Base-by-base conservation (phyloP, 345 rosid genomes). In the Raphanus raphanistrum region DNA sequence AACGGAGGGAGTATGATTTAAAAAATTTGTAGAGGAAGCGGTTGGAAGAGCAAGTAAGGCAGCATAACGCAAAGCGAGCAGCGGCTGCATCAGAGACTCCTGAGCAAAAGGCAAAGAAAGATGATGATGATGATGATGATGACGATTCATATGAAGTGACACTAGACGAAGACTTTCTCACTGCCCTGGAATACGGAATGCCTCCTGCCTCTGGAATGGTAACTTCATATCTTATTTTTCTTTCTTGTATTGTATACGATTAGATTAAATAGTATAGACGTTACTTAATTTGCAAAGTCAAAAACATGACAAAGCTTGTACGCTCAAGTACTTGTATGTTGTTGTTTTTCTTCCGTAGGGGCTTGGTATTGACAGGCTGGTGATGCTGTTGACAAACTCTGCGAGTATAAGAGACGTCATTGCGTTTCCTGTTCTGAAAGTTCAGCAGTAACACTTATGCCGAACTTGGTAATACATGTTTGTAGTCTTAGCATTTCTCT, bases 131-230 rank as follows among this genome's bases (percentile, higher is more conserved):
- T 26, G 97, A 88, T 29, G 89, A 91, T 55, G 94, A 89, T 32
- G 94, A 94, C 36, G 87, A 86, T 35, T 82, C 91, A 6, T 92
- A 95, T 15, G 90, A 90, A 82, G 98, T 95, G 81, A 90, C 92
- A 61, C 87, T 95, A 10, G 98, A 95, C 36, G 97, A 92, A n/a
- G 99, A 92, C 89, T 95, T 95, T 77, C 82, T 95, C 73, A 90
- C 94, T 25, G 96, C 98, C 73, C 76, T 95, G 79, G 98, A 95
- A 82, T 95, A 92, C 26, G 98, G 99, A 83, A 92, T 95, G 98
- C 97, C 98, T 66, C 99, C 98, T 0, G 99, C 98, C 72, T 92
- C 97, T 5, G 99, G 99, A 81, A 90, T 92, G 99, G 99, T 95
- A 87, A 87, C 58, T 63, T 8, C 5, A 54, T 17, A 26, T 52